These are phyloP conservation scores for Rhodotorula sp. DNA, from an alignment of 1,284 basidiomycete genomes.

Conservation along the genomic window DNA sequence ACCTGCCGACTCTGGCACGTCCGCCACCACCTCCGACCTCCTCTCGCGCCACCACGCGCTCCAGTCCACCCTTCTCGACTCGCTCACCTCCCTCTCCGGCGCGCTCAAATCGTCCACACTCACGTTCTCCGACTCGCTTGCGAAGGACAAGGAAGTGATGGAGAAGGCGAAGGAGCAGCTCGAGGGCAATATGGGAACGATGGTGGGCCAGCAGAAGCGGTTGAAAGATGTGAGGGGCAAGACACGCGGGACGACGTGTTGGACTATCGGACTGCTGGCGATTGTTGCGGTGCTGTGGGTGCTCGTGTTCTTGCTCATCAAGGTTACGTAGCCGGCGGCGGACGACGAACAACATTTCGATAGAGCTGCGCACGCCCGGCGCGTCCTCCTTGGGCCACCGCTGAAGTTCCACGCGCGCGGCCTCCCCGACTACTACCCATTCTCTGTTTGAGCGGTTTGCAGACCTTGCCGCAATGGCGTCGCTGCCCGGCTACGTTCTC, in stretches of 20 bases:
- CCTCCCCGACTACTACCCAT: too few species aligned
- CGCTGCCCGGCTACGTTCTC: too few species aligned
- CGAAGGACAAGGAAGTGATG: conserved; percentile 64
- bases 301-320: conserved; percentile 58
- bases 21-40: conserved; percentile 14
- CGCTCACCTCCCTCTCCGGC: conserved; percentile 29
- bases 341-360: too few species aligned
- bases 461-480: too few species aligned
- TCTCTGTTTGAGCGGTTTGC: too few species aligned
- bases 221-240: conserved; percentile 64
- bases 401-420: too few species aligned
- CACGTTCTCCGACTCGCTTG: conserved; percentile 57
- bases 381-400: too few species aligned
- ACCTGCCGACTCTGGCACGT: conserved; percentile 2
- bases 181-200: conserved; percentile 64
- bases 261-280: conserved; percentile 62
- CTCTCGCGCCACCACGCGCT: conserved; percentile 33
- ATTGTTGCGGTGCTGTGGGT: conserved; percentile 66
- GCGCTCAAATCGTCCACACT: conserved; percentile 16
- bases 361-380: too few species aligned
- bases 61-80: conserved; percentile 29
- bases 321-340: conserved; percentile 9
- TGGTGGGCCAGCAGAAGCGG: conserved; percentile 64
- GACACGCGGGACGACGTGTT: conserved; percentile 68
- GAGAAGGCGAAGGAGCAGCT: conserved; percentile 64